Conservation (phyloP, 83 land plant genomes). For the Larix sibirica region DNA sequence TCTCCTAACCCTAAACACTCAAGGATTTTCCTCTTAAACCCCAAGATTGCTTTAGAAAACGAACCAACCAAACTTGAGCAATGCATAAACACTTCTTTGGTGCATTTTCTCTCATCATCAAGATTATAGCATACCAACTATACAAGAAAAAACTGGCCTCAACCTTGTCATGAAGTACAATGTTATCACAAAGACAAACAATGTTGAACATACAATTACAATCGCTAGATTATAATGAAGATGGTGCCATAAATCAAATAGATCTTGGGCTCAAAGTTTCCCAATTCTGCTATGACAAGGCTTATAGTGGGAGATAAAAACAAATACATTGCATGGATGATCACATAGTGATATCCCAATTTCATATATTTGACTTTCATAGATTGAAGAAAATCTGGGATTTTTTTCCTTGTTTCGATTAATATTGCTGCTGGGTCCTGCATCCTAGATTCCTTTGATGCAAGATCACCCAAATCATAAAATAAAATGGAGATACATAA, state of each 20-base stretch:
- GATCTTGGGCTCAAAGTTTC: slow-evolving; percentile 40
- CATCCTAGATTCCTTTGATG: too few relatives aligned
- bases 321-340: slow-evolving; percentile 57
- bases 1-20: slow-evolving; percentile 48
- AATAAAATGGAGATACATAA: too few relatives aligned
- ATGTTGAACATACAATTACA: slow-evolving; percentile 44
- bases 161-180: slow-evolving; percentile 48
- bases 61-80: slow-evolving; percentile 24
- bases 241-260: slow-evolving; percentile 47
- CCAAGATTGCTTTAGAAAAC: slow-evolving; percentile 30
- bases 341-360: slow-evolving; percentile 66
- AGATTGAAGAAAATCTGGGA: slow-evolving; percentile 69
- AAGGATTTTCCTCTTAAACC: slow-evolving; percentile 38
- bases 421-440: too few relatives aligned
- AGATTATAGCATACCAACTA: slow-evolving; percentile 57
- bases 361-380: slow-evolving; percentile 71
- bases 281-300: slow-evolving; percentile 44
- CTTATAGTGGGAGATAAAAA: slow-evolving; percentile 43
- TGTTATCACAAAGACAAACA: slow-evolving; percentile 41
- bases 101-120: slow-evolving; percentile 19
- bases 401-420: neutral
- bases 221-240: slow-evolving; percentile 58
- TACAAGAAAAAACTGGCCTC: slow-evolving; percentile 41
- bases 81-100: slow-evolving; percentile 27
- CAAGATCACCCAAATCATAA: too few relatives aligned